Evolutionary conservation across 352 stramenopile genomes (phyloP), one percentile per base, ranked within the genome.

Genomic region (Pythium pectinolyticum): DNA sequence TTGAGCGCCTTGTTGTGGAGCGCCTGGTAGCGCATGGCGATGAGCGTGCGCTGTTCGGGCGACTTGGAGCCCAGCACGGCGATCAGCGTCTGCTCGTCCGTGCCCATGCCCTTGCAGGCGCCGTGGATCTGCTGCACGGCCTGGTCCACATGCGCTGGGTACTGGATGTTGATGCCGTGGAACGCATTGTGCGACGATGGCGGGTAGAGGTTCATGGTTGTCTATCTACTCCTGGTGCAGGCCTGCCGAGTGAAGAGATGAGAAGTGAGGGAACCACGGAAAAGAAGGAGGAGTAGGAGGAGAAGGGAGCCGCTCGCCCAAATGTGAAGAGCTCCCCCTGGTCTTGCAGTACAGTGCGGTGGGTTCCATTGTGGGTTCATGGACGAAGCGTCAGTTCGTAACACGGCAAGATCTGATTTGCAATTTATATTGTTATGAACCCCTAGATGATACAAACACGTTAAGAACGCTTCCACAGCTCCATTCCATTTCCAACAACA

Each of bases 1-100:
- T 73, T 72, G 10, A 94, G 81, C 31, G 77, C 40, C 66, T 87
- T 73, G 32, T 72, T 66, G 66, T 90, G 78, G 35, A 91, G 69
- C 63, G 90, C 75, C 53, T 85, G 70, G 73, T 94, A 94, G 34
- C 81, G 80, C 53, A 87, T 39, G 47, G 70, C 67, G 55, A 93
- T 88, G 61, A 91, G 70, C 60, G 82, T 80, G 56, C 84, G 84
- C 61, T 69, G 73, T 63, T 89, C 75, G 43, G 82, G 80, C 27
- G 84, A 90, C 65, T 86, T 87, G 67, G 70, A 77, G 53, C 84
- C 82, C 22, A 93, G 70, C 54, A 89, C 77, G 6, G 70, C 46
- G 69, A 86, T 89, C 53, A 93, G 72, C 53, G 75, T 80, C 67
- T 88, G 49, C 70, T 93, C 84, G 63, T 93, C 82, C 53, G 84